Evolutionary conservation across 2,329 filamentous ascomycete genomes (phyloP).

Genomic region (Colletotrichum paranaense): DNA sequence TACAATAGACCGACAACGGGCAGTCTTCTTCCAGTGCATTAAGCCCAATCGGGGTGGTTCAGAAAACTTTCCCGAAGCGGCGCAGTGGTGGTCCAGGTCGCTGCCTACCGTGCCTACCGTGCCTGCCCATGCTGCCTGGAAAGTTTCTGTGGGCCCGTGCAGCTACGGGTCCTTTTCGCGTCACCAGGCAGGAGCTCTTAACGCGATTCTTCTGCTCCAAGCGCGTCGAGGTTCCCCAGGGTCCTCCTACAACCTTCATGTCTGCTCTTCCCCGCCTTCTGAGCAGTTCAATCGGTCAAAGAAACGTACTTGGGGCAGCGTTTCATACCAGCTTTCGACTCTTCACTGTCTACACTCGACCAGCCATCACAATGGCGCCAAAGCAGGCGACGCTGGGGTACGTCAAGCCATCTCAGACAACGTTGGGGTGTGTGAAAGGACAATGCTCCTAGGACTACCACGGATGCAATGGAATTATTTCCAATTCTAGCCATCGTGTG

Average conservation of each 20-base stretch:
- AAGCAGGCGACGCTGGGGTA: conserved; percentile 93
- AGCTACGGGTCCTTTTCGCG: conserved; percentile 16
- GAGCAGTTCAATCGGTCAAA: conserved; percentile 14
- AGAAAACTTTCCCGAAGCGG: not conserved
- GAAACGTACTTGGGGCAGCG: conserved; percentile 12
- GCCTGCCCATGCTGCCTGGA: not conserved
- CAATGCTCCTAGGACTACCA: not conserved
- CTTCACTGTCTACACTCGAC: not conserved
- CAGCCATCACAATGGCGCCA: conserved; percentile 53
- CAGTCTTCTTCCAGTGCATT: not conserved
- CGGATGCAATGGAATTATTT: not conserved
- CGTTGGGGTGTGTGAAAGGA: conserved; percentile 71
- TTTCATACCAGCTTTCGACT: not conserved
- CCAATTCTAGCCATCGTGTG: not conserved
- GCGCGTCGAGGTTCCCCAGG: conserved; percentile 47
- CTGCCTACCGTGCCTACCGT: not conserved
- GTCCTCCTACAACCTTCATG: conserved; percentile 32
- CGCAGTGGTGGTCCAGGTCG: not conserved
- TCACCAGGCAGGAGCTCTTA: conserved; percentile 42
- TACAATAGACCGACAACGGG: not conserved
- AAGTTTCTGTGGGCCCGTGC: conserved; percentile 9
- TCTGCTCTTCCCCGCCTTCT: conserved; percentile 21
- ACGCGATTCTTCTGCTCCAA: conserved; percentile 50
- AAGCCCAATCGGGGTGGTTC: not conserved
- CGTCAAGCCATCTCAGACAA: conserved; percentile 79